Conservation (phyloP, 371 early-diverging fungal species). For the Fennellomyces sp. region DNA sequence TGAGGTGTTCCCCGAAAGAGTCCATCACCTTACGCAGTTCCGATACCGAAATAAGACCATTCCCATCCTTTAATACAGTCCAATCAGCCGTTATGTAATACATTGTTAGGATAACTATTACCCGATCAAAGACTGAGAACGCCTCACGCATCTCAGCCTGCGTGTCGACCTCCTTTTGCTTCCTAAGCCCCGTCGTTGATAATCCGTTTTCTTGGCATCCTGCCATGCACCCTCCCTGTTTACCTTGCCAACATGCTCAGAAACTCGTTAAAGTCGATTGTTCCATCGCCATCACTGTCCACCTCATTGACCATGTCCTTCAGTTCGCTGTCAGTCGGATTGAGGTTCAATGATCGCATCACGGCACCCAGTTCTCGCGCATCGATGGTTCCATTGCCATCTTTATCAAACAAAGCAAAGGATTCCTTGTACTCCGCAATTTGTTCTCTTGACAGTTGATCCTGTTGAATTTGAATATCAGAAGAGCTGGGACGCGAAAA, state of each 20-base stretch:
- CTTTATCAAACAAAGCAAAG: conserved; percentile 31
- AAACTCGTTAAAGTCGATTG: conserved; percentile 21
- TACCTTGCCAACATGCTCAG: conserved; percentile 14
- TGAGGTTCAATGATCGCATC: conserved; percentile 86
- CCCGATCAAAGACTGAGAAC: conserved; percentile 54
- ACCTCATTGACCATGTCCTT: conserved; percentile 89
- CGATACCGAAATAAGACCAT: conserved; percentile 46
- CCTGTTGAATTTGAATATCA: neutral
- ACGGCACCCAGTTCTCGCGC: conserved; percentile 84
- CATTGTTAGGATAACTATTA: too few relatives aligned
- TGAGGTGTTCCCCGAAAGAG: conserved; percentile 62
- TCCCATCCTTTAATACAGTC: conserved; percentile 25
- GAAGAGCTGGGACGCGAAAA: neutral
- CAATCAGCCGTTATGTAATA: neutral
- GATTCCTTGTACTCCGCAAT: conserved; percentile 5
- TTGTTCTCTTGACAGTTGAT: conserved; percentile 14
- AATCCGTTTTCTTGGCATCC: neutral
- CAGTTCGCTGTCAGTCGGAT: conserved; percentile 78
- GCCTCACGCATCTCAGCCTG: conserved; percentile 47
- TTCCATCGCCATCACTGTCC: conserved; percentile 69
- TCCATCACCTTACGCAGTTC: conserved; percentile 52
- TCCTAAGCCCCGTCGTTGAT: conserved; percentile 2
- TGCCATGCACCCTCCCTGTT: neutral
- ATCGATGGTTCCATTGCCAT: conserved; percentile 91
- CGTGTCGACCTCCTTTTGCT: conserved; percentile 31